Evolutionary conservation across 2,329 filamentous ascomycete genomes (phyloP).

Genomic region (Aspergillus nomiae): DNA sequence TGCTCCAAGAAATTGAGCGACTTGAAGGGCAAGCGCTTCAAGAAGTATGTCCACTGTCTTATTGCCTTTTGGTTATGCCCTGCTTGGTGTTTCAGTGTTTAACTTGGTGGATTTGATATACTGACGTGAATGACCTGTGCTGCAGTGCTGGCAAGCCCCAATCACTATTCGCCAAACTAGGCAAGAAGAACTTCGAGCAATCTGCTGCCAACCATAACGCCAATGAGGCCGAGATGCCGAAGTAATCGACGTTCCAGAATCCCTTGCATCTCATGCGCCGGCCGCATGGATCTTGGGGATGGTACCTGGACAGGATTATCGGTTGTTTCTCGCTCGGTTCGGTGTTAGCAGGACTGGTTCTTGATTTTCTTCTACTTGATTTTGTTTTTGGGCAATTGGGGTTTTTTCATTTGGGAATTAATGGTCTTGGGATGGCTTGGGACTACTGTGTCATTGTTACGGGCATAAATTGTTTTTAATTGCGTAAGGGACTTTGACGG

Average conservation of each 20-base stretch:
- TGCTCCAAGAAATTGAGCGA: slow-evolving; percentile 54
- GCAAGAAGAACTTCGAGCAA: slow-evolving; percentile 48
- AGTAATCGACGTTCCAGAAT: not conserved
- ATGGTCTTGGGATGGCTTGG: slow-evolving; percentile 2
- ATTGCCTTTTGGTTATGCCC: not conserved
- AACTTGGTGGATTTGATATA: not conserved
- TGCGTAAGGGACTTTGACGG: not conserved
- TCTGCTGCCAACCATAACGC: slow-evolving; percentile 24
- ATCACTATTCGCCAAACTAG: slow-evolving; percentile 49
- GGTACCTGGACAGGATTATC: slow-evolving; percentile 1
- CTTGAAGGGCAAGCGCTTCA: slow-evolving; percentile 52
- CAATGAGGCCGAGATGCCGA: slow-evolving; percentile 4
- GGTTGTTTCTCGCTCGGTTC: not conserved
- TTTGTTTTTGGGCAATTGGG: not conserved
- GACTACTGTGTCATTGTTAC: not conserved
- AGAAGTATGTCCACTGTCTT: slow-evolving; percentile 40
- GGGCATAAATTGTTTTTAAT: not conserved
- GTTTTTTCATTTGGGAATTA: slow-evolving; percentile 1
- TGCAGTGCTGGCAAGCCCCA: slow-evolving; percentile 44
- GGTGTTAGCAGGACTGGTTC: slow-evolving; percentile 14
- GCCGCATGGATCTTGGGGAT: slow-evolving; percentile 8
- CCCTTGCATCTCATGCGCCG: slow-evolving; percentile 8
- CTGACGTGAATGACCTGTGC: not conserved
- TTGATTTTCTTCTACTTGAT: not conserved
- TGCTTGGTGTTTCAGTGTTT: too few relatives aligned